These are phyloP conservation scores for Penstemon eatonii DNA, from an alignment of 257 asterid species.

Conservation along the genomic window DNA sequence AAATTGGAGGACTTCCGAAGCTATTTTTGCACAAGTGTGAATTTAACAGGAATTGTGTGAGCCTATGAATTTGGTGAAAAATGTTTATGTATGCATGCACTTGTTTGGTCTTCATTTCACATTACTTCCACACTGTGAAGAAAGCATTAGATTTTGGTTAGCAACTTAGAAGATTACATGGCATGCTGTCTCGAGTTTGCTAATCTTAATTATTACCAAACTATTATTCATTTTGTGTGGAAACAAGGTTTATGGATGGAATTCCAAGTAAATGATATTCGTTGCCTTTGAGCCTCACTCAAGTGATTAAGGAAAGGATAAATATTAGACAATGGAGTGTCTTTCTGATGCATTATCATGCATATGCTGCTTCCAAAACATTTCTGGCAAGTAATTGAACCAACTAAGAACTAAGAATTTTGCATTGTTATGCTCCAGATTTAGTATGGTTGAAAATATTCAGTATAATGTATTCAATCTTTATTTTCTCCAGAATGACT, in stretches of 20 bases:
- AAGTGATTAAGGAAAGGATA: neutral
- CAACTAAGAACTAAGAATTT: neutral
- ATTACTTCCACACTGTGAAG: neutral
- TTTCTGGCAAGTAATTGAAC: neutral
- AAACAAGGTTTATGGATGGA: neutral
- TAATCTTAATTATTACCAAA: constrained; percentile 13
- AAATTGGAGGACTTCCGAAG: neutral
- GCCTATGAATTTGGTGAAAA: neutral
- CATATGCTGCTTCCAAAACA: constrained; percentile 1
- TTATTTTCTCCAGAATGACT: neutral
- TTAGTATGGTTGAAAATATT: constrained; percentile 7
- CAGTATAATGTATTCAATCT: neutral
- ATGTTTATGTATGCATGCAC: neutral
- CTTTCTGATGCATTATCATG: neutral
- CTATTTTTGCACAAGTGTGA: neutral
- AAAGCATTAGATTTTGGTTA: neutral
- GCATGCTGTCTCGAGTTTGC: constrained; percentile 8
- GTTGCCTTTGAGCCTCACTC: neutral
- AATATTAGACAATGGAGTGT: neutral
- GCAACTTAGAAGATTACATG: neutral
- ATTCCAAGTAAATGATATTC: neutral
- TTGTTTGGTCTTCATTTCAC: neutral
- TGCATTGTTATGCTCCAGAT: neutral
- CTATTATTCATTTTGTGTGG: neutral
- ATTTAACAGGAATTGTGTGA: neutral